Evolutionary conservation across 495 filamentous ascomycete species (phyloP), one percentile per base, ranked within the genome.

Genomic region (Xylaria acuta): DNA sequence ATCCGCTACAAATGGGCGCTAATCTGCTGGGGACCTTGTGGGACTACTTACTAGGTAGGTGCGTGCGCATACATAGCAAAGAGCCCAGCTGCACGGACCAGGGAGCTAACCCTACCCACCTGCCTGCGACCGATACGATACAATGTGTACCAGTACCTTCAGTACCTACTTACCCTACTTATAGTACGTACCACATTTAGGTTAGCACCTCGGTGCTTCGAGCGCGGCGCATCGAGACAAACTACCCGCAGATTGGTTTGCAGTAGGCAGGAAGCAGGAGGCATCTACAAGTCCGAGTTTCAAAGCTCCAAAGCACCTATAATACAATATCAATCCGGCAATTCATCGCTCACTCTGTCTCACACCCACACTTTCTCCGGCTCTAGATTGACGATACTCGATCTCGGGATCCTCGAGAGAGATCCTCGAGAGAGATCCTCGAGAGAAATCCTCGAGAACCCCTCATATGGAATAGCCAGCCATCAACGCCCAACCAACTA

Each of bases 1-100:
- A 51, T 62, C 25, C 36, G 41, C 59, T 65, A 56, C n/a, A 41
- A 56, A 22, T 40, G 22, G 47, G 45, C 45, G 40, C 63, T 65
- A 65, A 38, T 34, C 63, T 22, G 27, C 30, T 7, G 20, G 6
- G 7, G 34, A 34, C 4, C n/a, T 7, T 45, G 16, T 7, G n/a
- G n/a, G n/a, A n/a, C n/a, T n/a, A n/a, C n/a, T n/a, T n/a, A n/a
- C n/a, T n/a, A n/a, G n/a, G n/a, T n/a, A n/a, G n/a, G n/a, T n/a
- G n/a, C n/a, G n/a, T n/a, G n/a, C n/a, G n/a, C n/a, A n/a, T n/a
- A n/a, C n/a, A n/a, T n/a, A 30, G 32, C 14, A 27, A 27, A 16
- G 22, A 27, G 22, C 60, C 30, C 60, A 30, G 32, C 27, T 64
- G 62, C 41, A 64, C 30, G 41, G 62, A 47, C 41, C 30, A 45